Base-by-base conservation (phyloP, 768 basidiomycete genomes). In the Dentipellis fragilis region DNA sequence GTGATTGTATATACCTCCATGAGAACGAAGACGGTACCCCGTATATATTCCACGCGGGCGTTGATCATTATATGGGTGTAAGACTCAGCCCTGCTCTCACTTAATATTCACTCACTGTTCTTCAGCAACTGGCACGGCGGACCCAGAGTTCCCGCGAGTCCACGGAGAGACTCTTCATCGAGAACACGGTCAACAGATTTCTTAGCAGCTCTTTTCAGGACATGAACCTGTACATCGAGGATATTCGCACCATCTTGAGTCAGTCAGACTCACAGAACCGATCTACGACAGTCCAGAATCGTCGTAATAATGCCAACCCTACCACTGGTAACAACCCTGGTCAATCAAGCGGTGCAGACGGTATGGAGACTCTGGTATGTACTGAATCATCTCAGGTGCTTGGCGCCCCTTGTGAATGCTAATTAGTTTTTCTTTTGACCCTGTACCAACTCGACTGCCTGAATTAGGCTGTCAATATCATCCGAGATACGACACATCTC, bases 1-100 rank as follows among this genome's bases (percentile, higher is more conserved):
- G 74, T 49, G 89, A 91, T 57, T 92, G 89, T 65, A 89, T 92
- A 66, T 92, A 89, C 64, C 77, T 80, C 61, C 89, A 92, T 64
- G 61, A 71, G 50, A 83, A 84, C 22, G 68, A 71, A 0, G 88
- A 90, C 60, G 89, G 88, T 10, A 79, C 85, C 9, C 72, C 73
- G 0, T 73, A 80, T 59, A 61, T 78, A 2, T 86, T 86, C 62
- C 61, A 65, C 39, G 68, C 79, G 42, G 87, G 86, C 6, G 75
- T 75, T 19, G 77, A 79, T 36, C 67, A 70, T 19, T 77, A 71
- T 55, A 80, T 85, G 78, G 72, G 66, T 57, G 83, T 83, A 59
- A 38, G 75, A 54, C 23, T 12, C 12, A 3, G 12, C 21, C 50
- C 16, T 11, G 5, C 3, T n/a, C 19, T 37, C 5, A 29, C 36